A percentile compares a stretch with the other conserved stretches of the same genome.
These are phyloP conservation scores for Globisporangium echinulatum DNA, from an alignment of 352 stramenopile genomes.

Conservation along the genomic window DNA sequence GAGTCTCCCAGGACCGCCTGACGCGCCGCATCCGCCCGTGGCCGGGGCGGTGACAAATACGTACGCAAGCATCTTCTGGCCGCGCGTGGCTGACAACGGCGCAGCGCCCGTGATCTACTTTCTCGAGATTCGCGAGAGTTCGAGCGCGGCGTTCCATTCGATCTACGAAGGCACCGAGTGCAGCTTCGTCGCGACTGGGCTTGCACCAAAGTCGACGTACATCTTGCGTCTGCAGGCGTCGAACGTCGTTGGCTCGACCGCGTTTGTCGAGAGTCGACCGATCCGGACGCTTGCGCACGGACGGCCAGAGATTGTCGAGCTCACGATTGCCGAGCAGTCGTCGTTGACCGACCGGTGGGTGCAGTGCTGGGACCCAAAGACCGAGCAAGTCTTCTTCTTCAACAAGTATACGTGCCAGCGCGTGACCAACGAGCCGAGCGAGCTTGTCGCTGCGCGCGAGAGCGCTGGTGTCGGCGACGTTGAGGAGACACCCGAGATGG, in stretches of 20 bases:
- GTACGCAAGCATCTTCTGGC: slow-evolving; percentile 74
- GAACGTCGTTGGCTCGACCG: slow-evolving; percentile 56
- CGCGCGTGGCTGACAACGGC: slow-evolving; percentile 45
- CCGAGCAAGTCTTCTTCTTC: slow-evolving; percentile 86
- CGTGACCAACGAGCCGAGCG: slow-evolving; percentile 47
- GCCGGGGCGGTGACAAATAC: slow-evolving; percentile 51
- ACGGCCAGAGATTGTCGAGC: slow-evolving; percentile 62
- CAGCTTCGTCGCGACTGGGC: slow-evolving; percentile 45
- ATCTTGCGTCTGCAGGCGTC: slow-evolving; percentile 61
- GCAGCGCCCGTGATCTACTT: slow-evolving; percentile 54
- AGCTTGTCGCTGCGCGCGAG: slow-evolving; percentile 35
- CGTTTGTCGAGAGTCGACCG: slow-evolving; percentile 53
- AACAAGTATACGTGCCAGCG: slow-evolving; percentile 80
- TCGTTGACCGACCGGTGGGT: slow-evolving; percentile 58
- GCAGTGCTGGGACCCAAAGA: slow-evolving; percentile 83
- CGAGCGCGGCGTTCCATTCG: slow-evolving; percentile 18
- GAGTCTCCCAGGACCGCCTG: slow-evolving; percentile 47
- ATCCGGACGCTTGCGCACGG: slow-evolving; percentile 55
- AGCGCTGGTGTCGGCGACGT: slow-evolving; percentile 31
- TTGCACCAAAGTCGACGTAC: slow-evolving; percentile 46
- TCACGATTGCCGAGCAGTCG: slow-evolving; percentile 33
- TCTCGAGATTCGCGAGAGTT: slow-evolving; percentile 44
- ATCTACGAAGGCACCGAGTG: slow-evolving; percentile 65
- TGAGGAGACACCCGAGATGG: slow-evolving; percentile 69
- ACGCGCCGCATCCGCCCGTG: slow-evolving; percentile 37